Evolutionary conservation across 805 yeast species (phyloP).

Genomic region (Peterozyma xylosa): DNA sequence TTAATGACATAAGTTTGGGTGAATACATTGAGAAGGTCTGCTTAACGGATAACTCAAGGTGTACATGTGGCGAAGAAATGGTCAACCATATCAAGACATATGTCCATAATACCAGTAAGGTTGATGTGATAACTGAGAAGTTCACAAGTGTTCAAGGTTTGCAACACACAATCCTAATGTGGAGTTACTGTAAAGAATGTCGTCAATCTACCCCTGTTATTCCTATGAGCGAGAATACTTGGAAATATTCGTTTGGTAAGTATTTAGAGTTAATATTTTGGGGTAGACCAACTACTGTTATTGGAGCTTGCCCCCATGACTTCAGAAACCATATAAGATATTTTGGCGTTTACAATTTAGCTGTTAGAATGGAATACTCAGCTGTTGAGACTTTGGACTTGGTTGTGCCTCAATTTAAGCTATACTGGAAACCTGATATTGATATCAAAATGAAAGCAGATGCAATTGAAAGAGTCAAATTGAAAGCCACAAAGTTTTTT

Average conservation of each 20-base stretch:
- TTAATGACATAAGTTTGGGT: conserved; percentile 84
- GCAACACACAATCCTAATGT: conserved; percentile 68
- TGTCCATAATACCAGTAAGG: conserved; percentile 80
- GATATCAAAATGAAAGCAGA: conserved; percentile 66
- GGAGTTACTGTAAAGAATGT: conserved; percentile 88
- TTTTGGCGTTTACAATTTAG: conserved; percentile 74
- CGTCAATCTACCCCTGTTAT: conserved; percentile 65
- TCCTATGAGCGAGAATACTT: conserved; percentile 79
- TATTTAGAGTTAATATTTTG: conserved; percentile 82
- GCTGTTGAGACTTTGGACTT: conserved; percentile 72
- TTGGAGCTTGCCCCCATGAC: conserved; percentile 69
- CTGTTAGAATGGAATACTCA: conserved; percentile 73
- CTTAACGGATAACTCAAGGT: conserved; percentile 53
- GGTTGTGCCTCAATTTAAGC: conserved; percentile 63
- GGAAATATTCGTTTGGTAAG: conserved; percentile 91
- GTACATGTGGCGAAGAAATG: conserved; percentile 68
- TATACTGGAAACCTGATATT: conserved; percentile 65
- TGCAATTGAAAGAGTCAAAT: conserved; percentile 43
- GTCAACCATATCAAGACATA: conserved; percentile 78
- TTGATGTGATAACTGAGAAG: conserved; percentile 69
- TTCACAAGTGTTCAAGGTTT: conserved; percentile 50
- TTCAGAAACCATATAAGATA: conserved; percentile 76
- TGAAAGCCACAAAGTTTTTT: conserved; percentile 55
- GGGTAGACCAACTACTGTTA: conserved; percentile 52
- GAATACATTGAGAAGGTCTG: conserved; percentile 78